phyloP scores from a whole-genome alignment of 1,284 basidiomycete genomes.

The Gomphus sp. region DNA sequence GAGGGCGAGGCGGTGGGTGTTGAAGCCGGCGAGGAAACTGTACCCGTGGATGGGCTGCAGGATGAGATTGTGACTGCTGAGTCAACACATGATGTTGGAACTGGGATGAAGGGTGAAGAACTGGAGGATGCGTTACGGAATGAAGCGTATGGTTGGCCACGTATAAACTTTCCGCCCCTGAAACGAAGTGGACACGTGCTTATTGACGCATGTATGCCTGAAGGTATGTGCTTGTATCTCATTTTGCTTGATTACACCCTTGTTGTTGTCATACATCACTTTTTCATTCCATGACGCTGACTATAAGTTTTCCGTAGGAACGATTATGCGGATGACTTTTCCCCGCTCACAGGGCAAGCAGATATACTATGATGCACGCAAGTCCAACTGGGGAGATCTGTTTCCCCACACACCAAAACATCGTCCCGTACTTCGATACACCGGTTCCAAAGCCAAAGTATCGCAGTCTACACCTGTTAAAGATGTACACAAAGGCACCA shows the following conservation, averaged over 20 bases:
- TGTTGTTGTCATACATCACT: not conserved
- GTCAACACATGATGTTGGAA: not conserved
- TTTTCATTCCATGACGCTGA: slow-evolving; percentile 1
- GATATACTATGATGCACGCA: slow-evolving; percentile 90
- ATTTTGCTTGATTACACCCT: not conserved
- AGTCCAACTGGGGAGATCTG: slow-evolving; percentile 88
- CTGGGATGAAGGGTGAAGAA: slow-evolving; percentile 16
- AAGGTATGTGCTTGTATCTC: slow-evolving; percentile 44
- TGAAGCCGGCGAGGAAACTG: not conserved
- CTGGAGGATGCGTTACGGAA: slow-evolving; percentile 42
- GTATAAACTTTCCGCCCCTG: slow-evolving; percentile 83
- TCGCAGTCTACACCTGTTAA: not conserved
- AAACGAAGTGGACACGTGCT: slow-evolving; percentile 92
- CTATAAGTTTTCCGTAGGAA: slow-evolving; percentile 37
- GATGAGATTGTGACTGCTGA: not conserved
- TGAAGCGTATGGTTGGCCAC: slow-evolving; percentile 81
- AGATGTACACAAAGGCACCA: not conserved
- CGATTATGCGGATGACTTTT: slow-evolving; percentile 86
- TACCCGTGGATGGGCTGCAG: not conserved
- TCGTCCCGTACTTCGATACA: slow-evolving; percentile 50
- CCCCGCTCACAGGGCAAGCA: slow-evolving; percentile 93
- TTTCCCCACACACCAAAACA: slow-evolving; percentile 86
- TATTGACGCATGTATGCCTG: slow-evolving; percentile 78
- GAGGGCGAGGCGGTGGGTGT: slow-evolving; percentile 1
- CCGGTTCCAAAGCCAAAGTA: not conserved